Evolutionary conservation across 148 eudicot genomes (phyloP).

Genomic region (Salicornia ramosissima): DNA sequence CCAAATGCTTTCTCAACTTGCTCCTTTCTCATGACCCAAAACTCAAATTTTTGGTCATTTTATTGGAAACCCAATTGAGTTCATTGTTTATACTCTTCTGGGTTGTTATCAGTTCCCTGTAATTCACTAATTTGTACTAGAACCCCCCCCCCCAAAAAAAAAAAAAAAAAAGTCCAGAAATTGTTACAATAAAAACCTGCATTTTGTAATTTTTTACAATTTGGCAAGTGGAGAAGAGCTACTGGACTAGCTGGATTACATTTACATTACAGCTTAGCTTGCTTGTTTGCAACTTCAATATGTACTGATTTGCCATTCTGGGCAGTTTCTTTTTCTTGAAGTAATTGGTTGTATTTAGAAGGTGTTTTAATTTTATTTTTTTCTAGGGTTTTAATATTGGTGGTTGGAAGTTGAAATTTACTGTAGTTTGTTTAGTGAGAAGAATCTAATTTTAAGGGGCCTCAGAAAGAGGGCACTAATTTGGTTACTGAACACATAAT

Average conservation of each 20-base stretch:
- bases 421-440: background rate
- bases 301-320: conserved; percentile 5
- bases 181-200: conserved; percentile 14
- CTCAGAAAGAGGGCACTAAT: background rate
- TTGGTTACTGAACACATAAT: background rate
- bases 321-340: background rate
- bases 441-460: conserved; percentile 4
- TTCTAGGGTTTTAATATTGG: conserved; percentile 5
- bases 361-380: background rate
- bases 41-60: conserved; percentile 3
- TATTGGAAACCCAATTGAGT: conserved; percentile 26
- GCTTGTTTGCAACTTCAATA: too few relatives aligned
- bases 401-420: conserved; percentile 20
- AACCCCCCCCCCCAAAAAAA: too few relatives aligned
- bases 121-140: conserved; percentile 24
- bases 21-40: conserved; percentile 14
- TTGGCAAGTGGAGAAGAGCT: conserved; percentile 13
- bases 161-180: background rate
- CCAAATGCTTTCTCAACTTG: conserved; percentile 10
- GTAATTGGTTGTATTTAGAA: background rate
- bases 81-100: conserved; percentile 23
- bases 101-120: conserved; percentile 22
- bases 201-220: conserved; percentile 16
- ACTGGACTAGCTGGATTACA: background rate
- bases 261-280: too few relatives aligned